phyloP scores from a whole-genome alignment of 345 rosid species.

The Trapa bicornis region DNA sequence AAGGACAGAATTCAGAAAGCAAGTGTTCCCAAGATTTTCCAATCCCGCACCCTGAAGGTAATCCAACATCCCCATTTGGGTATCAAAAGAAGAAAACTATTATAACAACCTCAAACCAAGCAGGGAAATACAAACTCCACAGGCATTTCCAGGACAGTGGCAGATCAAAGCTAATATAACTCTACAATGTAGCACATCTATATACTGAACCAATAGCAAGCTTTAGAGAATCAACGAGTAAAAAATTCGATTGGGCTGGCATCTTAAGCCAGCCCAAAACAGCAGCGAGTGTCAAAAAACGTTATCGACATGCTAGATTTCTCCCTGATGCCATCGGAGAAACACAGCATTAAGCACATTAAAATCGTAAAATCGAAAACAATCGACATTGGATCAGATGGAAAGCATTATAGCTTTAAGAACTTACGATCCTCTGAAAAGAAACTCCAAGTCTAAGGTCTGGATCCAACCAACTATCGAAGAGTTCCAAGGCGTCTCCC shows the following conservation, averaged over 20 bases:
- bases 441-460: constrained; percentile 49
- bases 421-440: constrained; percentile 67
- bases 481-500: constrained; percentile 33
- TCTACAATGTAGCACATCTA: no score
- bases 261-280: neutral
- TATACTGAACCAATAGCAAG: no score
- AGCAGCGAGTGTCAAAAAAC: neutral
- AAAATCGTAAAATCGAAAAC: neutral
- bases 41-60: constrained; percentile 84
- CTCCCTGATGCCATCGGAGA: no score
- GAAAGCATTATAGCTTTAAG: neutral
- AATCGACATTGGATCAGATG: neutral
- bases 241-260: neutral
- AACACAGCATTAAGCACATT: neutral
- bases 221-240: neutral
- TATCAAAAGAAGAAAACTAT: neutral
- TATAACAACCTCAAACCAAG: no score
- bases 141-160: neutral
- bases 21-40: constrained; percentile 90
- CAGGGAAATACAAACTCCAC: no score
- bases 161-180: no score
- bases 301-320: neutral
- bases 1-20: constrained; percentile 88
- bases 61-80: constrained; percentile 3
- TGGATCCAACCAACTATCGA: constrained; percentile 51